phyloP scores from a whole-genome alignment of 768 basidiomycete species.

The Serpula lacrymans region DNA sequence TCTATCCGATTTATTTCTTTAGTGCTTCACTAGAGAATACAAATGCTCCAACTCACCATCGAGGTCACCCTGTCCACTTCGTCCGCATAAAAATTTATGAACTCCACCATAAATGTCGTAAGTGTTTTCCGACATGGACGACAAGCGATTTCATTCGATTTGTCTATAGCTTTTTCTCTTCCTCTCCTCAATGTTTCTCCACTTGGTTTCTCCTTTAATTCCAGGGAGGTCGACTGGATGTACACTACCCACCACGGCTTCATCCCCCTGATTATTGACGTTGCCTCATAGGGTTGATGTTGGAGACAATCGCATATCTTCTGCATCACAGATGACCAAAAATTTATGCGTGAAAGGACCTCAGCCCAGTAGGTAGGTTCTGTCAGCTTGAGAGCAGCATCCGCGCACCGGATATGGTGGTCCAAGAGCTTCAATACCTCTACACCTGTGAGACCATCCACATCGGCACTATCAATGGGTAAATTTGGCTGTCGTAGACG shows the following conservation, averaged over 20 bases:
- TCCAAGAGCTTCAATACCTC: no score
- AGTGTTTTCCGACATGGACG: slow-evolving; percentile 1
- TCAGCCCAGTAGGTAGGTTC: no score
- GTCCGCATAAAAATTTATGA: slow-evolving; percentile 7
- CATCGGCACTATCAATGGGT: slow-evolving; percentile 20
- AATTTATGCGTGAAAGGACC: no score
- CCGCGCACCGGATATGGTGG: no score
- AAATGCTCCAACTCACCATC: no score
- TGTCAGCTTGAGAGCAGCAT: no score
- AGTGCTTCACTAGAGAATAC: neutral
- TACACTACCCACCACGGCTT: slow-evolving; percentile 21
- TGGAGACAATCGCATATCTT: no score
- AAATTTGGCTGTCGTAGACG: slow-evolving; percentile 11
- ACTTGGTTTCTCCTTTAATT: slow-evolving; percentile 16
- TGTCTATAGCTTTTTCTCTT: slow-evolving; percentile 4
- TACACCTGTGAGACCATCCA: no score
- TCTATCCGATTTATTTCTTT: no score
- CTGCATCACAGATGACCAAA: no score
- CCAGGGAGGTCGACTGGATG: slow-evolving; percentile 10
- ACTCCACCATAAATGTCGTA: slow-evolving; percentile 10
- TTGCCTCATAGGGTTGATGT: slow-evolving; percentile 40
- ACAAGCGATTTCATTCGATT: slow-evolving; percentile 3
- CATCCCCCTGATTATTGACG: neutral
- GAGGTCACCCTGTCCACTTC: slow-evolving; percentile 11
- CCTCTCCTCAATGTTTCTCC: slow-evolving; percentile 4